Base-by-base conservation (phyloP, 257 asterid species). In the Vinca minor region DNA sequence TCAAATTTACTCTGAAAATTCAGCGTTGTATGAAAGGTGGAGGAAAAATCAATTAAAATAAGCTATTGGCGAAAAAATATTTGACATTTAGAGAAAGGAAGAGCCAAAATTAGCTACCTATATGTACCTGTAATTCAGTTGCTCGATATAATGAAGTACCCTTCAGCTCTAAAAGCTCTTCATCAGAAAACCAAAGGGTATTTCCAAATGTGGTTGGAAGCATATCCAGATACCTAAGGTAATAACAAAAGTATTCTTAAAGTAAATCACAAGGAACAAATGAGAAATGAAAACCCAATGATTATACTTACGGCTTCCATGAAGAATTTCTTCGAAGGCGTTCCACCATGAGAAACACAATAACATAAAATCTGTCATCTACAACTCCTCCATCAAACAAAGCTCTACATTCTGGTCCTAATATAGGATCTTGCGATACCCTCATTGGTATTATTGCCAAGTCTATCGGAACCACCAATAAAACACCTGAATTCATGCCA, bases 361-460 rank as follows among this genome's bases (percentile, higher is more conserved):
- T 83, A 41, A 92, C 70, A 84, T 89, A 75, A 81, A 92, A 82
- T 42, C 97, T 72, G 69, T 89, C 98, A 76, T 92, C 97, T 28
- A 85, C 93, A 71, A 77, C 80, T 45, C 95, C 95, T 78, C 79
- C 87, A 71, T 77, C 91, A 57, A 73, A 77, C 94, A 87, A 81
- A n/a, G 88, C 83, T 71, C 91, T 77, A 69, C 95, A 89, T 59
- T 84, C 91, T 44, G 94, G 94, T 71, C 98, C 98, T 2, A 81
- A 70, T 26, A 92, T 62, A 58, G 98, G 94, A 80, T 92, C 98
- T 77, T 89, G 87, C 13, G 86, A 82, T 1, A 92, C 96, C 76
- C 91, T 81, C 95, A 83, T 89, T n/a, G 97, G 94, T 69, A 97
- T 92, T 63, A 92, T 92, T 2, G 96, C 88, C 67, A 92, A 74